Evolutionary conservation across 1,139 yeast species (phyloP).

Genomic region (Sugiyamaella novakii): DNA sequence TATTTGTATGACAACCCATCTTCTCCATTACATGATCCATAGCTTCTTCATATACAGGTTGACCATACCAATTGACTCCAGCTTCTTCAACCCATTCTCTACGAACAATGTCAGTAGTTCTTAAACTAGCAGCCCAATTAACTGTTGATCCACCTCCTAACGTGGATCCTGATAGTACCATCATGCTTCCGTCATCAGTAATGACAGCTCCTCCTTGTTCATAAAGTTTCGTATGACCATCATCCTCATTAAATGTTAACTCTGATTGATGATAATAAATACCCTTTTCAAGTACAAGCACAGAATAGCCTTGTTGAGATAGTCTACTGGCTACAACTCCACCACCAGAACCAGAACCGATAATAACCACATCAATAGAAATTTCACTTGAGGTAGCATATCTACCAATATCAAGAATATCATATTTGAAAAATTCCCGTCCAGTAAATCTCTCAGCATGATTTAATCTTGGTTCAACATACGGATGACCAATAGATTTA

Average conservation of each 20-base stretch:
- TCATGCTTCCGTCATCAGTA: slow-evolving; percentile 44
- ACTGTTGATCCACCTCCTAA: slow-evolving; percentile 66
- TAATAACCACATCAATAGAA: slow-evolving; percentile 48
- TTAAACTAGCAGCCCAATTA: slow-evolving; percentile 63
- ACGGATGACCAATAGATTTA: slow-evolving; percentile 33
- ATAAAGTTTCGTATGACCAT: slow-evolving; percentile 47
- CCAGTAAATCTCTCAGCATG: slow-evolving; percentile 17
- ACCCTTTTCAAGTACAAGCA: slow-evolving; percentile 59
- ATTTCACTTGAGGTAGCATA: slow-evolving; percentile 28
- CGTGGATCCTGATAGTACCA: slow-evolving; percentile 56
- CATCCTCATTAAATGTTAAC: slow-evolving; percentile 46
- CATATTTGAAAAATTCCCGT: slow-evolving; percentile 18
- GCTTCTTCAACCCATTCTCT: slow-evolving; percentile 54
- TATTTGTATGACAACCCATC: slow-evolving; percentile 54
- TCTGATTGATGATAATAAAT: slow-evolving; percentile 48
- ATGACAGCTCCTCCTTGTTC: slow-evolving; percentile 48
- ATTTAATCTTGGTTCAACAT: slow-evolving; percentile 27
- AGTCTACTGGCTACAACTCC: slow-evolving; percentile 60
- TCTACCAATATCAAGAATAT: slow-evolving; percentile 28
- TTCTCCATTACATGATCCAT: slow-evolving; percentile 52
- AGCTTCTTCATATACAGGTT: slow-evolving; percentile 51
- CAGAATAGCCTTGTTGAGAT: slow-evolving; percentile 49
- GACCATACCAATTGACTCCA: slow-evolving; percentile 55
- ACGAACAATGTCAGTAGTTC: slow-evolving; percentile 57
- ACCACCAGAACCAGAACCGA: slow-evolving; percentile 63